Percentiles rank a stretch among this genome's conserved stretches.
phyloP scores from a whole-genome alignment of 176 grass and related monocot species.

The Musa itinerans region DNA sequence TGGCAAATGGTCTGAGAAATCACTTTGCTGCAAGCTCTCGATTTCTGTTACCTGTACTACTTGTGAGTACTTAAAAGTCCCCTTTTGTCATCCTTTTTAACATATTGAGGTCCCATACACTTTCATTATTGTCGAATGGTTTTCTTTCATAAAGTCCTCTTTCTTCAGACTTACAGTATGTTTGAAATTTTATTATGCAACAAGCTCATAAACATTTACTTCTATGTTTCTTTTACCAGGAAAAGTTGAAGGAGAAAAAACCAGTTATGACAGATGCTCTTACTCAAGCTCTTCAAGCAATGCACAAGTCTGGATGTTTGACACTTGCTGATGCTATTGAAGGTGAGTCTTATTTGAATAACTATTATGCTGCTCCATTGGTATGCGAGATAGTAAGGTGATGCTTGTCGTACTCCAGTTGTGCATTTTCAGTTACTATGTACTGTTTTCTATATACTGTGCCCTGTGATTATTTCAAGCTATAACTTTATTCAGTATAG shows the following conservation, averaged over 20 bases:
- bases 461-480: background rate
- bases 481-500: too few relatives aligned
- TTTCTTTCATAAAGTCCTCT: background rate
- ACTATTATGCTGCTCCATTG: background rate
- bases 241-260: conserved; percentile 98
- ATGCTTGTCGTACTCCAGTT: too few relatives aligned
- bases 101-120: background rate
- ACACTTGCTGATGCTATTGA: conserved; percentile 79
- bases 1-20: conserved; percentile 77
- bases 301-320: conserved; percentile 89
- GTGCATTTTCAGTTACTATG: background rate
- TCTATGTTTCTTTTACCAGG: conserved; percentile 33
- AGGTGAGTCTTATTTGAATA: conserved; percentile 45
- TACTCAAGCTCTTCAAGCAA: conserved; percentile 69
- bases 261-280: conserved; percentile 65
- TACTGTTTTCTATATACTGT: too few relatives aligned
- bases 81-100: background rate
- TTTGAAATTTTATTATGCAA: background rate
- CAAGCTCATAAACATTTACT: background rate
- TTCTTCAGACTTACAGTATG: too few relatives aligned
- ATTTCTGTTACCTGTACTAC: conserved; percentile 77
- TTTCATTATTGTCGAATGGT: background rate
- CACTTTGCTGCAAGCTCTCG: conserved; percentile 86
- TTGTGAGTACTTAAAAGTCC: conserved; percentile 51
- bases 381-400: too few relatives aligned